Base-by-base conservation (phyloP, 2,329 filamentous ascomycete genomes). In the Neonectria neomacrospora region DNA sequence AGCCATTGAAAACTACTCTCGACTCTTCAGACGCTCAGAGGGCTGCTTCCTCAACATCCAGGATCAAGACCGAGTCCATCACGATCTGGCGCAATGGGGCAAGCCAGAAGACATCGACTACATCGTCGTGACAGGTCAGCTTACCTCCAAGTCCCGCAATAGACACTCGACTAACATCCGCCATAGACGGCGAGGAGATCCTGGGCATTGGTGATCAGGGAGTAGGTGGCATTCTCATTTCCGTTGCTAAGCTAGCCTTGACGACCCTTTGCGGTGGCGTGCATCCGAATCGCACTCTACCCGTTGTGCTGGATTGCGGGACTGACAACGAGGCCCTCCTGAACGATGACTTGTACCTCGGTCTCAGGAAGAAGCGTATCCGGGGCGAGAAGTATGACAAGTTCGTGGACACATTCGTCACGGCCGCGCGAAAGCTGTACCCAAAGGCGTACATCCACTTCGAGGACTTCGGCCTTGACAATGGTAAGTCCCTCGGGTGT, bases 171-270 rank as follows among this genome's bases (percentile, higher is more conserved):
- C 58, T 57, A 23, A 51, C 11, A 48, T 3, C 1, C 2, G 37
- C 12, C 2, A 12, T 52, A 84, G 82, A 88, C 67, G 86, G 86
- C 7, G 86, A 89, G 66, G 83, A 94, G 79, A 97, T 97, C 50
- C 83, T 97, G 0, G 93, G 94, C 1, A 96, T 97, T 62, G 93
- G 94, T 1, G 94, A 97, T 73, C 93, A 97, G 78, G 94, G 94
- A 1, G 90, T 93, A 1, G 93, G 94, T 5, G 93, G 90, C 2
- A 91, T 97, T 54, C 82, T 96, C 41, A 97, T 97, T 63, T 94
- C 91, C 2, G 85, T 93, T 1, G 94, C 94, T 7, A 97, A 97
- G 75, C 81, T 97, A 28, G 90, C 90, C 10, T 83, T 97, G 44
- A 93, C 92, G 26, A 96, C 94, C 0, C 80, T 96, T 0, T 97